Evolutionary conservation across 2,329 filamentous ascomycete genomes (phyloP), one percentile per base, ranked within the genome.

Genomic region (Fusarium praegraminearum): DNA sequence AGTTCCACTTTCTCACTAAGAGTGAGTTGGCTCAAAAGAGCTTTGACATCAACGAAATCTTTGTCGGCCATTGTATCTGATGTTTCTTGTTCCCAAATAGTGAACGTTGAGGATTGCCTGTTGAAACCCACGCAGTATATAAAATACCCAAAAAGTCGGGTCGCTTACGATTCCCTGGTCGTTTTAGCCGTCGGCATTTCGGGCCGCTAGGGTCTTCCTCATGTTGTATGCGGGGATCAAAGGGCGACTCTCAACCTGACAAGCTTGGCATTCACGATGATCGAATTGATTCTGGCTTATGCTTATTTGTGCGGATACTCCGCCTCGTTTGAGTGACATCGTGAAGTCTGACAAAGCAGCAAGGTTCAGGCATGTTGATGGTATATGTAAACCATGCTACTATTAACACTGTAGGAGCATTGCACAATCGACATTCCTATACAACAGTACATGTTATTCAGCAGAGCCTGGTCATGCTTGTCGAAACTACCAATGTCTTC

Each of bases 1-100:
- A 73, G 65, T 3, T 67, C 62, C 20, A 73, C 41, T 40, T 73
- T 73, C 20, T 73, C 71, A 26, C 62, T 65, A 35, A 73, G 59
- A n/a, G 62, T 71, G 4, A 73, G 57, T 7, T 65, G 50, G 45
- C 50, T 47, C 16, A 73, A 26, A 7, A 71, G 50, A 46, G 57
- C 44, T 30, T 71, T 40, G 3, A 73, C 68, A 9, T 73, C 54
- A 4, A 73, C 20, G 7, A 45, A 43, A 20, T 45, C 6, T 11
- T 26, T 20, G 5, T 40, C 10, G 24, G 53, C 9, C 69, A 72
- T 72, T 15, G 7, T 57, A 7, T 11, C 22, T 7, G 13, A 20
- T 0, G 1, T 4, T 35, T 30, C 3, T 2, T 33, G 3, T 46
- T 15, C 7, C 1, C 10, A 13, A 4, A 12, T 24, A 22, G 13